Base-by-base conservation (phyloP, 257 asterid genomes). In the Fraxinus americana region DNA sequence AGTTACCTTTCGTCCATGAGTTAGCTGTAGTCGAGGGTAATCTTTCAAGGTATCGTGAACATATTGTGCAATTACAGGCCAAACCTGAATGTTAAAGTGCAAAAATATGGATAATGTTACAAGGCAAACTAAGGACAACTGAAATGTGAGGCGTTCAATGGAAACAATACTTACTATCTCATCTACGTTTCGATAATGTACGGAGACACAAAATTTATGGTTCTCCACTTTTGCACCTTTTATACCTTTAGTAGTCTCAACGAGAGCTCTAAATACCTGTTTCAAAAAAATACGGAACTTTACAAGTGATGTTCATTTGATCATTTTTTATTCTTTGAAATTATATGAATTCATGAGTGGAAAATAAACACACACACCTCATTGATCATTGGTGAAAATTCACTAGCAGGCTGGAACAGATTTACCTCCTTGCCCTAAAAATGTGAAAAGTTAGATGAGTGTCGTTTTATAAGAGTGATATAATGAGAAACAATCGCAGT, bases 151-250 rank as follows among this genome's bases (percentile, higher is more conserved):
- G 30, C 1, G 35, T 75, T 7, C 19, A 45, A 39, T 71, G 19
- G 54, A 45, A 29, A 23, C 1, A 61, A 72, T 19, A 79, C 91
- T 87, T 80, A 93, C 99, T 81, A 88, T 91, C 83, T 87, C 91
- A 75, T 91, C 97, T 74, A 91, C 96, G 14, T 94, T 94, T 67
- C 99, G 98, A 71, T 94, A 94, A 86, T 94, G 99, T 79, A 94
- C 92, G 63, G 99, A 90, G 81, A 82, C 86, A 74, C 99, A 94
- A 85, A 92, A 94, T 66, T 91, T 94, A 77, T 92, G 92, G 86
- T 94, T 88, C 90, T 94, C 99, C 70, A 92, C 99, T 89, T 86
- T 94, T 72, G 92, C 88, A 68, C 99, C 97, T 80, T 83, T 57
- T 32, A 94, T 89, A 80, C 85, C 94, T 76, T 89, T 90, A 4